Evolutionary conservation across 371 early-diverging fungal genomes (phyloP), one percentile per base, ranked within the genome.

Genomic region (Smittium culicis): DNA sequence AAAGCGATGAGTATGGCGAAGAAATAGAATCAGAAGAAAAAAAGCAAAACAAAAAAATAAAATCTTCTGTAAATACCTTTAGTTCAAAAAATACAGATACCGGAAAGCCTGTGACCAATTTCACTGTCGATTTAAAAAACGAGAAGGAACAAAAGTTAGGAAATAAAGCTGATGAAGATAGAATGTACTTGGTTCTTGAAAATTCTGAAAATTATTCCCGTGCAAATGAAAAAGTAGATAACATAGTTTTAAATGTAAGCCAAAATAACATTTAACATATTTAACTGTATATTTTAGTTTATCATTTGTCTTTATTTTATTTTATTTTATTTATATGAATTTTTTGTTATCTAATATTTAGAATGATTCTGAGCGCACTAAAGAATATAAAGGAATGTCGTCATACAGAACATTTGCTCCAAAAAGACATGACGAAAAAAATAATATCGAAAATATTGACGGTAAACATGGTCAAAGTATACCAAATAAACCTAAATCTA

Each of bases 361-460:
- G n/a, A n/a, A n/a, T n/a, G n/a, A 66, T 66, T 16, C 58, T 11
- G 66, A 61, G n/a, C 2, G 66, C 25, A 54, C n/a, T 24, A 32
- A 35, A 28, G 56, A 66, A 54, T 66, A 66, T 34, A 66, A 66
- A 32, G 66, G 87, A 34, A 64, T 77, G 67, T 68, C 72, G 27
- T 79, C 71, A 1, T 86, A 86, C 74, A 87, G 81, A 58, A 81
- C 84, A 35, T 86, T 81, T 69, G 80, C 86, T n/a, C 83, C 82
- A 67, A 85, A 85, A 70, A 54, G 80, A 70, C 34, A 27, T 31
- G 74, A 84, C 72, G 45, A 45, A 45, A 20, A 45, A 45, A 45
- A 45, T 14, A 8, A 8, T 20, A 8, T 45, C 8, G 63, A 73
- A 64, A 65, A 83, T 72, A 56, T 81, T 74, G 74, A 76, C 35